phyloP scores from a whole-genome alignment of 108 stramenopile genomes.

The Fragilariopsis cylindrus region DNA sequence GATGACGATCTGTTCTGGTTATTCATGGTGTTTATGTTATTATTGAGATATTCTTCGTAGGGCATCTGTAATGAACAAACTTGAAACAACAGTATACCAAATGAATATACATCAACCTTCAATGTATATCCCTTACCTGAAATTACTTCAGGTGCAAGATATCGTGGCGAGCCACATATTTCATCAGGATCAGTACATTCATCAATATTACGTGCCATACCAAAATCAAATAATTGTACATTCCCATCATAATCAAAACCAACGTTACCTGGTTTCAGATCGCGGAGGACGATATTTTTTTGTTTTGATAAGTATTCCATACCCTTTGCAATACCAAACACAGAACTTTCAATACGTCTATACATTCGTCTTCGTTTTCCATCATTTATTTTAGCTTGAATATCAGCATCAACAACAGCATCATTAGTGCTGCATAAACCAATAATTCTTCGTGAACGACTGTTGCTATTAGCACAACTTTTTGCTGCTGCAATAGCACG shows the following conservation, averaged over 20 bases:
- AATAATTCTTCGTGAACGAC: no score
- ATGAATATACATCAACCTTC: conserved; percentile 56
- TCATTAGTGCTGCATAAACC: no score
- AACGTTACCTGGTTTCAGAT: conserved; percentile 71
- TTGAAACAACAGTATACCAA: conserved; percentile 56
- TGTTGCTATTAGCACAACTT: no score
- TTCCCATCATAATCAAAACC: conserved; percentile 46
- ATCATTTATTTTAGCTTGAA: neutral
- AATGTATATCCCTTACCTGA: conserved; percentile 38
- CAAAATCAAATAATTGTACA: conserved; percentile 61
- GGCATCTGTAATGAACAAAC: conserved; percentile 44
- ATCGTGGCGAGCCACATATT: conserved; percentile 53
- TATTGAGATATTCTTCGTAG: conserved; percentile 20
- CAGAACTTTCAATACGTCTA: conserved; percentile 23
- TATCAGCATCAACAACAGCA: no score
- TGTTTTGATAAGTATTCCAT: conserved; percentile 51
- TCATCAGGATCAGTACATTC: conserved; percentile 26
- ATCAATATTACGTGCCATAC: conserved; percentile 45
- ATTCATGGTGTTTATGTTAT: no score
- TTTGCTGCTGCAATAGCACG: no score
- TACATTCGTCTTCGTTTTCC: neutral
- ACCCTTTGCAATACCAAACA: conserved; percentile 45
- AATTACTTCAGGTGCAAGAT: conserved; percentile 69
- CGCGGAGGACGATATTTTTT: conserved; percentile 50
- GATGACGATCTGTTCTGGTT: no score